Percentiles rank a stretch among this genome's conserved stretches.
Conservation (phyloP, 139 green algal genomes). For the Chlamydomonas schloesseri region DNA sequence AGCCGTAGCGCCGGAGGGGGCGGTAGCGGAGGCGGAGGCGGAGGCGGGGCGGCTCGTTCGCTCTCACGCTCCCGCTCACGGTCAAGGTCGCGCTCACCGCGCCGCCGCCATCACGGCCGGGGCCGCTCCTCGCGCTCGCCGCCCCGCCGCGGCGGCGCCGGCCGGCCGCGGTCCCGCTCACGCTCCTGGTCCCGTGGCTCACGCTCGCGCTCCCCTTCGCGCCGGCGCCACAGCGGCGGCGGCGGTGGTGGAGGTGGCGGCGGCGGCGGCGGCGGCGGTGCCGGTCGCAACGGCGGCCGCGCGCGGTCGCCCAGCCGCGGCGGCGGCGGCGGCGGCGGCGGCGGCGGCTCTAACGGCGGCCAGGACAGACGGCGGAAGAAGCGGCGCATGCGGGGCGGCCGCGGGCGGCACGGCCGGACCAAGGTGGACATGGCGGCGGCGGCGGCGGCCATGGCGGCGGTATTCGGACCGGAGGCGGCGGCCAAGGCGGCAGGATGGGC, state of each 20-base stretch:
- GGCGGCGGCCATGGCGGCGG: background rate
- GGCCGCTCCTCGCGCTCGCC: background rate
- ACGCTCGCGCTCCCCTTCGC: background rate
- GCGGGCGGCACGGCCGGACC: no score
- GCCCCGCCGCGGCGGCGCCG: background rate
- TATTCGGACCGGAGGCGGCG: background rate
- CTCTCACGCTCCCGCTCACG: constrained; percentile 1
- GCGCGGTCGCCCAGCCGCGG: no score
- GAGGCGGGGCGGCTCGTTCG: background rate
- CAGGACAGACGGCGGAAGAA: no score
- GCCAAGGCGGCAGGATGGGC: background rate
- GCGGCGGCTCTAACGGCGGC: no score
- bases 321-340: no score
- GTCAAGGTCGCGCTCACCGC: background rate
- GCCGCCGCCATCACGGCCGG: no score
- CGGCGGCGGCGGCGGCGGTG: no score
- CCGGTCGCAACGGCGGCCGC: no score
- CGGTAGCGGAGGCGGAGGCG: background rate
- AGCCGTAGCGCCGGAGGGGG: no score
- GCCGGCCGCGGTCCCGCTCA: background rate
- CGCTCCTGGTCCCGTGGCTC: background rate
- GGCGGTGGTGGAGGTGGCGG: background rate
- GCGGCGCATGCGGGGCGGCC: no score
- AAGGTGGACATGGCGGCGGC: background rate
- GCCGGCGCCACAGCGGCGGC: no score